Base-by-base conservation (phyloP, 2,329 filamentous ascomycete genomes). In the Penicillium italicum region DNA sequence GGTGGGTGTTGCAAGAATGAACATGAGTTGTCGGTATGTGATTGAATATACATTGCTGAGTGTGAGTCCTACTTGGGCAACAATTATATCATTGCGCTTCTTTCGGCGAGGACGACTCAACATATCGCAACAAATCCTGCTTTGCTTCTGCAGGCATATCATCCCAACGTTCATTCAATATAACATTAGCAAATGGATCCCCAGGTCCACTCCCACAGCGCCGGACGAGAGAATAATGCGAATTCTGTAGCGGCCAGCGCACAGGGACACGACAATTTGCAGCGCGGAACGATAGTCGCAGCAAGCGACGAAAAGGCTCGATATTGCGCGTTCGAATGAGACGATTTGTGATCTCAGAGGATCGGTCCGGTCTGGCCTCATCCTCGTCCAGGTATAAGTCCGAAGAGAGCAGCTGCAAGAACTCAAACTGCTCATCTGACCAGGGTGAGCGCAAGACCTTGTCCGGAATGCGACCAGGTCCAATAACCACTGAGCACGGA, bases 371-470 rank as follows among this genome's bases (percentile, higher is more conserved):
- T 0, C 37, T 38, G 3, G 48, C 55, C 33, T 65, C 58, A 31
- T 74, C 68, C 22, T 71, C 69, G 47, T 76, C 73, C n/a, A 76
- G 64, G 36, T 72, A 75, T 6, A 73, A 72, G 28, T 71, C 68
- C 14, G 58, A 55, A 1, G 72, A 66, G 0, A 78, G 59, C 0
- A 78, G 57, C 14, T 69, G 62, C 2, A 78, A 65, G 10, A 78
- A 69, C 26, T 72, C 68, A 5, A 77, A 62, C 37, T 76, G 73
- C 8, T 67, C 53, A 5, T 68, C 62, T 0, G 73, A 74, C 74
- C 74, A 78, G 4, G 75, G 74, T 0, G 61, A 42, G 8, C 61
- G 53, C 3, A 78, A 68, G 2, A 78, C 53, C 46, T 72, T 71
- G 41, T 75, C 69, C 0, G 76, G 76, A 40, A 78, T 70, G 7